phyloP scores from a whole-genome alignment of 495 filamentous ascomycete genomes.

The Xylaria bambusicola region DNA sequence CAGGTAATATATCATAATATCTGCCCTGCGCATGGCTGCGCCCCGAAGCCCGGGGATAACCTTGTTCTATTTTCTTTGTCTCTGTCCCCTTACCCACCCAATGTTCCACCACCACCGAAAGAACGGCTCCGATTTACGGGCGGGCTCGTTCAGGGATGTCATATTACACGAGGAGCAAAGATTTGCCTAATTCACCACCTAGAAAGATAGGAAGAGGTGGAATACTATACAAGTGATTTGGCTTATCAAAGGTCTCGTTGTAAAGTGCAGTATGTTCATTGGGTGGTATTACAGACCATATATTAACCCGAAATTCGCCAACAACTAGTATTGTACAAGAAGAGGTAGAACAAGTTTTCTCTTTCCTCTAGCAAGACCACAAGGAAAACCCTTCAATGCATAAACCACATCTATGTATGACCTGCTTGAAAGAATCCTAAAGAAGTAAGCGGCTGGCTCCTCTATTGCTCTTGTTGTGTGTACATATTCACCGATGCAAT shows the following conservation, averaged over 20 bases:
- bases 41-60: neutral
- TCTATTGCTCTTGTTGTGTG: slow-evolving; percentile 8
- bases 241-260: too few relatives aligned
- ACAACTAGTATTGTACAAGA: neutral
- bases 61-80: neutral
- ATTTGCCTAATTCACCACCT: too few relatives aligned
- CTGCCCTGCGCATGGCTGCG: too few relatives aligned
- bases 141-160: neutral
- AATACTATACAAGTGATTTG: too few relatives aligned
- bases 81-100: neutral
- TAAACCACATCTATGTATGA: neutral
- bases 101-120: neutral
- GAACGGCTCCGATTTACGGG: neutral
- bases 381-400: too few relatives aligned
- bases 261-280: too few relatives aligned
- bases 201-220: too few relatives aligned
- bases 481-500: slow-evolving; percentile 5
- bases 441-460: neutral
- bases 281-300: neutral
- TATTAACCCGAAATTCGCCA: neutral
- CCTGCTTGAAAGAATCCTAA: neutral
- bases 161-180: too few relatives aligned
- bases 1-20: too few relatives aligned
- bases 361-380: neutral
- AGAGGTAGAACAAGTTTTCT: neutral